Percentiles rank a stretch among this genome's conserved stretches.
Conservation (phyloP, 2,329 filamentous ascomycete genomes). For the Sporothrix variecibatus region DNA sequence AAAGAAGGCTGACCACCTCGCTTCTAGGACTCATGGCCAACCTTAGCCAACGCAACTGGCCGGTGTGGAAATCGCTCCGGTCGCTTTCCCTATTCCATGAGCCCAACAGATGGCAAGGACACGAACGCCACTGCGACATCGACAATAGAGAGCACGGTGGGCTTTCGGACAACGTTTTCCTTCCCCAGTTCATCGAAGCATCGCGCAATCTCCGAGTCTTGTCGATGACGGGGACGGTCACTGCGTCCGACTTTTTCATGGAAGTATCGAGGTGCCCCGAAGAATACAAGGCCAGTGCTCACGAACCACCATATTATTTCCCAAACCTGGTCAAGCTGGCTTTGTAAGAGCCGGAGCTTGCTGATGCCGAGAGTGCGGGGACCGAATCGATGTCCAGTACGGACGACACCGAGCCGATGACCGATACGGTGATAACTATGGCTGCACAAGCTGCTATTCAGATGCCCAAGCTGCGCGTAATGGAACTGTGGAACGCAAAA, state of each 20-base stretch:
- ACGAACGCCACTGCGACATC: not conserved
- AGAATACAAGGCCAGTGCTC: too few species aligned
- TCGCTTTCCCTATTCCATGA: not conserved
- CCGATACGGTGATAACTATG: not conserved
- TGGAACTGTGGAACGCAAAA: not conserved
- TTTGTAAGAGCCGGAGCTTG: not conserved
- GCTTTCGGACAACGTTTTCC: not conserved
- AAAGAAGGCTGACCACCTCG: not conserved
- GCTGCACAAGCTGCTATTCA: not conserved
- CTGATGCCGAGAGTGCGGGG: not conserved
- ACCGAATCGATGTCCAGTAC: too few species aligned
- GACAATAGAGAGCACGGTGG: not conserved
- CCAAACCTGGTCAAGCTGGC: not conserved
- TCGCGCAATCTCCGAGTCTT: not conserved
- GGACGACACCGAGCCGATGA: too few species aligned
- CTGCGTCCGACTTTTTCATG: not conserved
- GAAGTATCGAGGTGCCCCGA: not conserved
- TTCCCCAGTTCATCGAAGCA: not conserved
- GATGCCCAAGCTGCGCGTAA: not conserved
- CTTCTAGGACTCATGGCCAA: not conserved
- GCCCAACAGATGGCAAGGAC: not conserved
- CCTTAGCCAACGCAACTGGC: not conserved
- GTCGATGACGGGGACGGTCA: not conserved
- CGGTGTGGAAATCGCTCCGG: not conserved
- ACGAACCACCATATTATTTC: not conserved